Conservation (phyloP, 805 yeast genomes). For the Torulaspora delbrueckii region DNA sequence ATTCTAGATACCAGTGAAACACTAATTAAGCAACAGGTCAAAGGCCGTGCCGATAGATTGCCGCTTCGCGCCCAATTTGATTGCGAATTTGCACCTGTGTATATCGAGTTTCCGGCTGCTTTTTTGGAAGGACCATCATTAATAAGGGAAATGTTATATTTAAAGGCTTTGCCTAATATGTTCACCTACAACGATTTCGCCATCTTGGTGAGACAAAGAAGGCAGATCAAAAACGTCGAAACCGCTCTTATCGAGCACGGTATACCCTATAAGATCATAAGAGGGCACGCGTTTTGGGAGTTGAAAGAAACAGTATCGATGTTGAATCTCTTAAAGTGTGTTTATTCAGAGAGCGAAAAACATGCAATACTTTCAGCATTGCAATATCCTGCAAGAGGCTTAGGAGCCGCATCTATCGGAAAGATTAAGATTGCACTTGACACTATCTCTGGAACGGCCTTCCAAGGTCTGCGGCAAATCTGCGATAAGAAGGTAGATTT, state of each 20-base stretch:
- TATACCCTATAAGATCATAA: conserved; percentile 63
- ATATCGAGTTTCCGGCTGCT: conserved; percentile 38
- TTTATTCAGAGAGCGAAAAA: conserved; percentile 54
- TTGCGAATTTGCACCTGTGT: conserved; percentile 44
- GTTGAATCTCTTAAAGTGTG: conserved; percentile 59
- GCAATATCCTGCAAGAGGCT: conserved; percentile 57
- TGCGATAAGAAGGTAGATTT: conserved; percentile 7
- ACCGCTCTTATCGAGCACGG: conserved; percentile 48
- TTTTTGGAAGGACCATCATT: conserved; percentile 56
- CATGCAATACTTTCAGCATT: conserved; percentile 56
- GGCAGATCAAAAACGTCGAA: conserved; percentile 60
- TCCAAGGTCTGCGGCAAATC: conserved; percentile 16
- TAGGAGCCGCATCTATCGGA: conserved; percentile 54
- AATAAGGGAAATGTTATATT: conserved; percentile 48
- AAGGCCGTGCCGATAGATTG: conserved; percentile 38
- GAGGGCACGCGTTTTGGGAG: conserved; percentile 80
- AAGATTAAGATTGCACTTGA: conserved; percentile 22
- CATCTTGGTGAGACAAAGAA: conserved; percentile 61
- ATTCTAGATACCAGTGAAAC: conserved; percentile 61
- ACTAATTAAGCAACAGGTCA: conserved; percentile 55
- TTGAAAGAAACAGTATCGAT: conserved; percentile 59
- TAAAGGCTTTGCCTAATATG: conserved; percentile 44
- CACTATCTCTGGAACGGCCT: conserved; percentile 11
- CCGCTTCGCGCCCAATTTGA: conserved; percentile 45
- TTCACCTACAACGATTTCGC: conserved; percentile 60